Percentiles rank a stretch among this genome's conserved stretches.
Evolutionary conservation across 2,329 filamentous ascomycete genomes (phyloP).

Genomic region (Rhynchosporium agropyri): DNA sequence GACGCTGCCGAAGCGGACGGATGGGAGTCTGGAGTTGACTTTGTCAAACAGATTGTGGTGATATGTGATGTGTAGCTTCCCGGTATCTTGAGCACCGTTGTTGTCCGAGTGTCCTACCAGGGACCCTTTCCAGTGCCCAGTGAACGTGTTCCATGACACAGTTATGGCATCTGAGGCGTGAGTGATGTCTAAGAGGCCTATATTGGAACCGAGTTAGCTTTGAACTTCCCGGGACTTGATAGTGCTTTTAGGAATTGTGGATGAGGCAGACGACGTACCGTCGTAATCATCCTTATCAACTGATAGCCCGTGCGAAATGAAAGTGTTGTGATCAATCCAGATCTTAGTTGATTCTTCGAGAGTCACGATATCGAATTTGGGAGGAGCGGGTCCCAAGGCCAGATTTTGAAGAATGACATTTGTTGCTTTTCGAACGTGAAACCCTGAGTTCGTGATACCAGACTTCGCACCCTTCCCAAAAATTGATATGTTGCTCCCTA

Average conservation of each 20-base stretch:
- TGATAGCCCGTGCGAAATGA: constrained; percentile 31
- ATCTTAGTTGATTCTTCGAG: constrained; percentile 47
- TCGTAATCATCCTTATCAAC: constrained; percentile 20
- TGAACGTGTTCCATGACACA: constrained; percentile 22
- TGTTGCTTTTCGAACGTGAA: constrained; percentile 49
- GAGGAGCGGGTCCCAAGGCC: constrained; percentile 49
- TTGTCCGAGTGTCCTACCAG: constrained; percentile 21
- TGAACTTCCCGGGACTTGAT: background rate
- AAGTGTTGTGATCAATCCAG: constrained; percentile 39
- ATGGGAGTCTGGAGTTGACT: constrained; percentile 21
- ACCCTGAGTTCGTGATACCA: constrained; percentile 46
- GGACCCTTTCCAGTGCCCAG: constrained; percentile 19
- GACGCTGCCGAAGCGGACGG: constrained; percentile 19
- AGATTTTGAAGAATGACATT: constrained; percentile 58
- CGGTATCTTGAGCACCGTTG: constrained; percentile 19
- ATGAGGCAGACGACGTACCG: background rate
- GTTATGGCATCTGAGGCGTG: constrained; percentile 18
- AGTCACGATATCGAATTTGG: constrained; percentile 51
- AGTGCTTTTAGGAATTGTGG: background rate
- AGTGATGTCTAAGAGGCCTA: constrained; percentile 18
- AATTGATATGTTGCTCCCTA: constrained; percentile 49
- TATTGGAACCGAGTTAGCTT: background rate
- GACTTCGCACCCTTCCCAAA: constrained; percentile 47
- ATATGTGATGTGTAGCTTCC: constrained; percentile 21
- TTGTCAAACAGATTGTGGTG: constrained; percentile 21